Evolutionary conservation across 768 basidiomycete species (phyloP).

Genomic region (Serendipita sp.): DNA sequence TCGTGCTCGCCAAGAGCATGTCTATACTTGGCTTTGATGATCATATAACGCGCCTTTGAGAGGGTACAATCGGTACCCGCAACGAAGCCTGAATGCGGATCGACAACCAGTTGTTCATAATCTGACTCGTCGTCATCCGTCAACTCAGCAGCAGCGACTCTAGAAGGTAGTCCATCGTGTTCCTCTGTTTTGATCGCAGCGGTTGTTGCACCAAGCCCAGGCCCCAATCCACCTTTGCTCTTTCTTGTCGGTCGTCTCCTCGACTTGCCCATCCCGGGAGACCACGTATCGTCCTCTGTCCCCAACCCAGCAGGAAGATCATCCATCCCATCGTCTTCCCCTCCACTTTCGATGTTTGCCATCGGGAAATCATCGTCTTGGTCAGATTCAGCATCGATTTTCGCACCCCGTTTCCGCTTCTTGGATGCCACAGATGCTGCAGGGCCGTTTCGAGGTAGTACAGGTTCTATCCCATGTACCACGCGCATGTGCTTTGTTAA

Average conservation of each 20-base stretch:
- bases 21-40: constrained; percentile 10
- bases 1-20: not conserved
- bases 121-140: constrained; percentile 7
- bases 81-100: constrained; percentile 1
- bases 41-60: constrained; percentile 6
- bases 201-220: not conserved
- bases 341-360: not conserved
- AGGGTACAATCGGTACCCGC: constrained; percentile 3
- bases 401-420: constrained; percentile 2
- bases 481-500: constrained; percentile 12
- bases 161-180: not conserved
- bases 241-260: not conserved
- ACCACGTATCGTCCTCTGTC: not conserved
- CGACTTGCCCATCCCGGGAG: not conserved
- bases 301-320: not conserved
- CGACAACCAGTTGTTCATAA: not conserved
- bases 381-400: not conserved
- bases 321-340: not conserved
- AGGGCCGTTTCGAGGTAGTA: constrained; percentile 3
- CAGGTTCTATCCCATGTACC: constrained; percentile 8
- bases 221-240: not conserved
- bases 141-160: not conserved
- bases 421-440: not conserved
- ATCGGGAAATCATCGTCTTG: constrained; percentile 1
- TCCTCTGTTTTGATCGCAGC: not conserved